Percentiles rank a stretch among this genome's conserved stretches.
These are phyloP conservation scores for Lentinula guzmanii DNA, from an alignment of 768 basidiomycete genomes.

Conservation along the genomic window DNA sequence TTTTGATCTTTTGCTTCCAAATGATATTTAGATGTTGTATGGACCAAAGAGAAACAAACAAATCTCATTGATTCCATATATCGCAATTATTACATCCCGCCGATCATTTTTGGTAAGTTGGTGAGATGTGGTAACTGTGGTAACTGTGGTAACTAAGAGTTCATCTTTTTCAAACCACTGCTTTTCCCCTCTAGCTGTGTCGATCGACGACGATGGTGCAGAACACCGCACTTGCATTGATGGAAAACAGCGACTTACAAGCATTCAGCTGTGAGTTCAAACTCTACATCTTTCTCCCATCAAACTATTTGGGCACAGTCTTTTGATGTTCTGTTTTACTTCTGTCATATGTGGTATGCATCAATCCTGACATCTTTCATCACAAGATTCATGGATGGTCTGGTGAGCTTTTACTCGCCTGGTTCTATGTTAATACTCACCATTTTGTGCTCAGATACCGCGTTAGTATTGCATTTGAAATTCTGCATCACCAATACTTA, in stretches of 20 bases:
- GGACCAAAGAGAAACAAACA: constrained; percentile 71
- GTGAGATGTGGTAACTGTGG: not conserved
- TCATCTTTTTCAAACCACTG: not conserved
- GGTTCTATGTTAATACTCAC: not conserved
- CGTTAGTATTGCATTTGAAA: constrained; percentile 28
- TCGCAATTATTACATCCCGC: constrained; percentile 74
- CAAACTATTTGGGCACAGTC: no score
- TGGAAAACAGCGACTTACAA: constrained; percentile 77
- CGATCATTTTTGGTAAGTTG: constrained; percentile 60
- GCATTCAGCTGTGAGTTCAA: constrained; percentile 54
- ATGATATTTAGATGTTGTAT: constrained; percentile 53
- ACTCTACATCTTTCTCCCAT: not conserved
- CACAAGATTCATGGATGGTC: constrained; percentile 65
- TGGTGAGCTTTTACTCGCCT: constrained; percentile 31
- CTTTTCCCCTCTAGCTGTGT: constrained; percentile 32
- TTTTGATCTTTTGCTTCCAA: not conserved
- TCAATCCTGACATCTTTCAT: not conserved
- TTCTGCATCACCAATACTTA: not conserved
- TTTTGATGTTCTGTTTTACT: no score
- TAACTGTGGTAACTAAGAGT: not conserved
- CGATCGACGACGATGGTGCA: constrained; percentile 51
- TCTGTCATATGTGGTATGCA: not conserved
- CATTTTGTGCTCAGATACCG: constrained; percentile 38
- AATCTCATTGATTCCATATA: constrained; percentile 74
- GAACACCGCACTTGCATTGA: constrained; percentile 69